Base-by-base conservation (phyloP, 2,329 filamentous ascomycete species). In the Paecilomyces variotii region DNA sequence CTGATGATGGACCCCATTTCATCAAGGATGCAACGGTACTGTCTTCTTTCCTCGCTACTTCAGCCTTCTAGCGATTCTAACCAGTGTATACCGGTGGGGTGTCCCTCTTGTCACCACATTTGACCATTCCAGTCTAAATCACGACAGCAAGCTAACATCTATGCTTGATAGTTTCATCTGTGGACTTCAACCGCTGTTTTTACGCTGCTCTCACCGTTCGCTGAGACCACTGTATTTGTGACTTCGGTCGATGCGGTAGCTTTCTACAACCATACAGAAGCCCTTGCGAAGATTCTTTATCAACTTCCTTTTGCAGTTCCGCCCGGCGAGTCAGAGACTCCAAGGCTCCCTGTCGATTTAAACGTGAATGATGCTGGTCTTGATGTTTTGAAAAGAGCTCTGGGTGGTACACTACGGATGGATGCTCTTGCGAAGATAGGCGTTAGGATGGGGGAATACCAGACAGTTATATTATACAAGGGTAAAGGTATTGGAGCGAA, bases 121-220 rank as follows among this genome's bases (percentile, higher is more conserved):
- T 12, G 5, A 87, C 53, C 34, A 51, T 57, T 52, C 35, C 32
- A 35, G 49, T 14, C 25, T 27, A 4, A 30, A 25, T 30, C n/a
- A 14, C n/a, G 56, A n/a, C 28, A 53, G 27, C 24, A 58, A 35
- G 50, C 62, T 67, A 60, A 64, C 56, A 58, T 58, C 28, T n/a
- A 25, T 39, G 26, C 62, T 52, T 52, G 58, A 53, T 12, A 74
- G 72, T 62, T 99, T 74, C 91, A 97, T 75, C 75, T 97, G 56
- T 82, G 94, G 62, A 89, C 90, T 14, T 96, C 91, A 0, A 91
- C 91, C 0, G 93, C 93, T 2, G 85, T 87, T 0, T 97, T 99
- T 73, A 86, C 84, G 0, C 81, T 97, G 25, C 81, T 87, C 45
- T 97, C 92, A 0, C 94, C 94, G 0, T 79, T 97, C 7, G 76